Conservation (phyloP, 2,329 filamentous ascomycete species). For the Stagonosporopsis cucurbitacearum region DNA sequence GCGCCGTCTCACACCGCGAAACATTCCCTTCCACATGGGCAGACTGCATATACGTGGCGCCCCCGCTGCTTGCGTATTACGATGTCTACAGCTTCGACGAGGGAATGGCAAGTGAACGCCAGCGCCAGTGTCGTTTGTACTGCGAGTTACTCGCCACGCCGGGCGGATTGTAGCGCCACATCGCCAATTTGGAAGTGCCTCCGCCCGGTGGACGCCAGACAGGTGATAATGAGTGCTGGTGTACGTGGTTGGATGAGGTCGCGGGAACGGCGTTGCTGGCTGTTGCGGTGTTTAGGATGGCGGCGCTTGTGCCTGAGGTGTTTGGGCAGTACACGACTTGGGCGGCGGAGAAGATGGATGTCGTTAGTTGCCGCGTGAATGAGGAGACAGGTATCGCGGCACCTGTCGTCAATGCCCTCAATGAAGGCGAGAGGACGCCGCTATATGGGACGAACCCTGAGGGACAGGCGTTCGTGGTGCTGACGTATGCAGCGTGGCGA, state of each 20-base stretch:
- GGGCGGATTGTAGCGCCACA: conserved; percentile 55
- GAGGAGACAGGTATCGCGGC: conserved; percentile 45
- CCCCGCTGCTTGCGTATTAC: conserved; percentile 58
- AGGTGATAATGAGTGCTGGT: conserved; percentile 53
- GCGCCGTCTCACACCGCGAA: conserved; percentile 57
- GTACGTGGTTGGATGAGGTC: conserved; percentile 58
- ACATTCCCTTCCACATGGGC: conserved; percentile 55
- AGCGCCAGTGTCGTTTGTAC: conserved; percentile 53
- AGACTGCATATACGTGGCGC: conserved; percentile 59
- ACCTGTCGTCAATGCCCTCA: conserved; percentile 54
- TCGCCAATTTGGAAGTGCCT: conserved; percentile 42
- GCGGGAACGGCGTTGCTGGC: conserved; percentile 57
- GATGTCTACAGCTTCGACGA: conserved; percentile 50
- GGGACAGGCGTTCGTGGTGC: conserved; percentile 53
- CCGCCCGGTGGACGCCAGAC: not conserved
- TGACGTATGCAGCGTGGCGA: conserved; percentile 53
- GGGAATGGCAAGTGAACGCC: conserved; percentile 44
- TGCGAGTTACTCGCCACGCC: conserved; percentile 46
- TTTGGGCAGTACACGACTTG: conserved; percentile 52
- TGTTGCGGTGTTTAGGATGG: conserved; percentile 55
- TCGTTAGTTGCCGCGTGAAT: conserved; percentile 47
- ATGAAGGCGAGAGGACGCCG: conserved; percentile 42
- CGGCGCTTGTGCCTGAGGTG: conserved; percentile 47
- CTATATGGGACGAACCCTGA: conserved; percentile 48
- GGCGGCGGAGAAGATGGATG: conserved; percentile 51